Conservation (phyloP, 2,329 filamentous ascomycete genomes). For the Colletotrichum sp. region DNA sequence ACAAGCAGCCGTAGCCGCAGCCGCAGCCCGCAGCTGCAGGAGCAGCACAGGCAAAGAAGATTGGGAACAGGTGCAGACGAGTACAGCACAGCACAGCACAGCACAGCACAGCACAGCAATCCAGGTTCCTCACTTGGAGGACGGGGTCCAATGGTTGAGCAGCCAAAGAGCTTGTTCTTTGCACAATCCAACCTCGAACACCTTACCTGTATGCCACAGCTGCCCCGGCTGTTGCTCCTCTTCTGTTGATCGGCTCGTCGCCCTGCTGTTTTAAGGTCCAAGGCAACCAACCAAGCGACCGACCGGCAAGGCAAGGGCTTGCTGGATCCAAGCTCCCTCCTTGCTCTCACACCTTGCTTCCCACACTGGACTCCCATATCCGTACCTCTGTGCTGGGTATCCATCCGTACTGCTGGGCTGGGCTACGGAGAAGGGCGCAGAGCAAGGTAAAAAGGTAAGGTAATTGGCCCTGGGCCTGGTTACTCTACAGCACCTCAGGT, state of each 20-base stretch:
- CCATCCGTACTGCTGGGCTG: slow-evolving; percentile 6
- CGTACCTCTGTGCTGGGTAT: not conserved
- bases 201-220: not conserved
- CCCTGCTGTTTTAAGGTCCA: not conserved
- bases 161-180: not conserved
- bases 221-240: not conserved
- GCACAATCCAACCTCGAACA: not conserved
- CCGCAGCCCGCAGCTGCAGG: not conserved
- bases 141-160: not conserved
- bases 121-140: not conserved
- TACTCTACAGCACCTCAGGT: not conserved
- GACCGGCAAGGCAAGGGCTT: slow-evolving; percentile 3
- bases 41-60: not conserved
- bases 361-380: not conserved
- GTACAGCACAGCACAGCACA: not conserved
- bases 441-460: not conserved
- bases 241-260: not conserved
- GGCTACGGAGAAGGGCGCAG: not conserved
- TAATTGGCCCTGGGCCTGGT: not conserved
- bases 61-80: not conserved
- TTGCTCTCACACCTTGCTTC: slow-evolving; percentile 10
- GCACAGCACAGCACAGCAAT: not conserved
- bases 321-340: slow-evolving; percentile 18
- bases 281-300: not conserved
- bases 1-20: not conserved